Percentiles rank a stretch among this genome's conserved stretches.
phyloP scores from a whole-genome alignment of 805 yeast genomes.

The Starmerella scarabaei region DNA sequence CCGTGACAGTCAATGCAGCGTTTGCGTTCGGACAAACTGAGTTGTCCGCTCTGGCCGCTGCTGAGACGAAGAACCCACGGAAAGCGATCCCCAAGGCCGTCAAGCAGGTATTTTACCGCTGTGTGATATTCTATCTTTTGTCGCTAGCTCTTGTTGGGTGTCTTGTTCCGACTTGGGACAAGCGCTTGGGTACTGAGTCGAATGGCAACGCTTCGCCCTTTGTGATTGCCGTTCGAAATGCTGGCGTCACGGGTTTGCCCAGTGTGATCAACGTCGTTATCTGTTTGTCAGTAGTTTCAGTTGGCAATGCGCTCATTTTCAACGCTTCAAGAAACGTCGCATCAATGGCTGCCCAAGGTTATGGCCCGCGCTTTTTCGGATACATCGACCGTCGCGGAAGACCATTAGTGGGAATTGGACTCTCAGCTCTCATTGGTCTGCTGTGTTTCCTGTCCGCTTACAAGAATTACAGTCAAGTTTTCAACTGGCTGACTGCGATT shows the following conservation, averaged over 20 bases:
- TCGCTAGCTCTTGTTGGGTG: slow-evolving; percentile 47
- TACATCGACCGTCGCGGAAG: slow-evolving; percentile 69
- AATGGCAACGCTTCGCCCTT: slow-evolving; percentile 59
- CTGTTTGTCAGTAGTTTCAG: slow-evolving; percentile 54
- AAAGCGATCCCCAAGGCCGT: slow-evolving; percentile 57
- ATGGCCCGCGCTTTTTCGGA: slow-evolving; percentile 47
- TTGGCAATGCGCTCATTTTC: slow-evolving; percentile 59
- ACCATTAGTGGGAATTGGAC: slow-evolving; percentile 53
- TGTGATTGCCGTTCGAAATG: slow-evolving; percentile 56
- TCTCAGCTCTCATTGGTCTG: slow-evolving; percentile 38
- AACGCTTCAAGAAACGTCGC: slow-evolving; percentile 59
- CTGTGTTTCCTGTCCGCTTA: slow-evolving; percentile 53
- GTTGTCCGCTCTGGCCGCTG: slow-evolving; percentile 61
- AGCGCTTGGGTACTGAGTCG: slow-evolving; percentile 37
- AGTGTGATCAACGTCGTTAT: slow-evolving; percentile 60
- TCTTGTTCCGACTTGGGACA: slow-evolving; percentile 54
- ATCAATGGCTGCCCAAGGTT: slow-evolving; percentile 52
- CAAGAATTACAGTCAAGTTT: slow-evolving; percentile 36
- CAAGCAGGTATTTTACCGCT: slow-evolving; percentile 76
- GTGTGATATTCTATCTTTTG: slow-evolving; percentile 53
- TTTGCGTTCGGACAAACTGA: slow-evolving; percentile 59
- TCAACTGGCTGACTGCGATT: slow-evolving; percentile 61
- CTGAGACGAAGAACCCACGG: slow-evolving; percentile 60
- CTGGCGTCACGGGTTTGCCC: slow-evolving; percentile 54
- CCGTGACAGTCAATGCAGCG: slow-evolving; percentile 52